phyloP scores from a whole-genome alignment of 2,329 filamentous ascomycete genomes.

The Pseudogymnoascus sp. region DNA sequence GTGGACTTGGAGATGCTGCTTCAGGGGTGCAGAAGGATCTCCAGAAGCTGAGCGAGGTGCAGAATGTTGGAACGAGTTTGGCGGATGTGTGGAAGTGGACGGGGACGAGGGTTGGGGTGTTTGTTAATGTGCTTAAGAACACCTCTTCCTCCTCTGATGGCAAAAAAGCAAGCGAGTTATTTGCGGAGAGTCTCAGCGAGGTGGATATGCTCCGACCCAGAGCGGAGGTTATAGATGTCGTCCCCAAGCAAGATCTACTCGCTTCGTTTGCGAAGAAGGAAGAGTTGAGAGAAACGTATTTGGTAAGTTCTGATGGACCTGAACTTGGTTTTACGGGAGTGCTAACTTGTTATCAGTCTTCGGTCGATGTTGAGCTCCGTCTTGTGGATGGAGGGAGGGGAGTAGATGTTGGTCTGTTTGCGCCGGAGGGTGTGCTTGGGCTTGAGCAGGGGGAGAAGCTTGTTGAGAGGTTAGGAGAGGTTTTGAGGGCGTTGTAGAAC shows the following conservation, averaged over 20 bases:
- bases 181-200: neutral
- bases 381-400: constrained; percentile 15
- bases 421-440: constrained; percentile 18
- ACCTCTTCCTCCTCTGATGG: neutral
- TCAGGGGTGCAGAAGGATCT: constrained; percentile 60
- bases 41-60: constrained; percentile 45
- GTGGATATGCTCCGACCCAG: neutral
- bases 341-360: constrained; percentile 18
- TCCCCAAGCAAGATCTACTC: neutral
- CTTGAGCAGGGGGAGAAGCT: constrained; percentile 19
- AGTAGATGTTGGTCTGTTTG: constrained; percentile 27
- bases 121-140: constrained; percentile 68
- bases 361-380: constrained; percentile 26
- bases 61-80: constrained; percentile 52
- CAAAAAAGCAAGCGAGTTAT: neutral
- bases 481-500: neutral
- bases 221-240: neutral
- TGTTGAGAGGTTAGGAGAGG: neutral
- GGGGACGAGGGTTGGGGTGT: constrained; percentile 58
- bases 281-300: neutral
- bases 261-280: neutral
- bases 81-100: constrained; percentile 71
- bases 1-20: constrained; percentile 43
- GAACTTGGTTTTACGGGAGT: constrained; percentile 10
- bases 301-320: constrained; percentile 4